A percentile compares a stretch with the other conserved stretches of the same genome.
Conservation (phyloP, 75 land plant species). For the Azolla pinnata region DNA sequence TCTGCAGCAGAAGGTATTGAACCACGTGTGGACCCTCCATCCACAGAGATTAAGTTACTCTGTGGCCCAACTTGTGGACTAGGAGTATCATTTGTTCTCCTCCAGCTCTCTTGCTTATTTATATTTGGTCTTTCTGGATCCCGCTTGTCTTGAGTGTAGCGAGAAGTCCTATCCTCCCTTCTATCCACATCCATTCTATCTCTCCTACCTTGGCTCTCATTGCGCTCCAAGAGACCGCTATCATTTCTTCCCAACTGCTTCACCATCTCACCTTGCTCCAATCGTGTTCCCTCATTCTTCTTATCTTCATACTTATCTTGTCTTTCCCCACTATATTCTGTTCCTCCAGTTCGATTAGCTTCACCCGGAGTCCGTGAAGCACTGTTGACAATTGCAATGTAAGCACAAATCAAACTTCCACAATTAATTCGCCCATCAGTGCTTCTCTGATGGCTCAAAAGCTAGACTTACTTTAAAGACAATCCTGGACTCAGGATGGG, state of each 20-base stretch:
- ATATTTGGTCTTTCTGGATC: constrained; percentile 34
- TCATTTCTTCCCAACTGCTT: constrained; percentile 16
- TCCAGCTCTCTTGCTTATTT: constrained; percentile 89
- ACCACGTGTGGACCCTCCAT: constrained; percentile 17
- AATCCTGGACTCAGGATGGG: background rate
- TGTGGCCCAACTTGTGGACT: constrained; percentile 26
- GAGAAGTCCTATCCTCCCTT: constrained; percentile 34
- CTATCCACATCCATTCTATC: constrained; percentile 39
- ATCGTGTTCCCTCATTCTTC: background rate
- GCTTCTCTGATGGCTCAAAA: too few species aligned
- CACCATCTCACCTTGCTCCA: background rate
- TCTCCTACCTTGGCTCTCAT: constrained; percentile 30
- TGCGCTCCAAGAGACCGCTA: constrained; percentile 19
- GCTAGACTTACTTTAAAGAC: background rate
- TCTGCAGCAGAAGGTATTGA: constrained; percentile 71
- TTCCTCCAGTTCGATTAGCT: background rate
- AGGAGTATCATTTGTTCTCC: constrained; percentile 51
- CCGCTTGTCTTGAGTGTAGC: constrained; percentile 20
- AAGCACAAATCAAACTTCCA: background rate
- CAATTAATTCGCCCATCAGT: too few species aligned
- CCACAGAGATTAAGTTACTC: constrained; percentile 1
- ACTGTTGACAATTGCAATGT: background rate
- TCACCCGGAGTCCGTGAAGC: background rate
- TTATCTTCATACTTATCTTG: constrained; percentile 1
- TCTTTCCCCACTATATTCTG: background rate